These are phyloP conservation scores for Trichoderma oligosporum DNA, from an alignment of 2,329 filamentous ascomycete species.

Conservation along the genomic window DNA sequence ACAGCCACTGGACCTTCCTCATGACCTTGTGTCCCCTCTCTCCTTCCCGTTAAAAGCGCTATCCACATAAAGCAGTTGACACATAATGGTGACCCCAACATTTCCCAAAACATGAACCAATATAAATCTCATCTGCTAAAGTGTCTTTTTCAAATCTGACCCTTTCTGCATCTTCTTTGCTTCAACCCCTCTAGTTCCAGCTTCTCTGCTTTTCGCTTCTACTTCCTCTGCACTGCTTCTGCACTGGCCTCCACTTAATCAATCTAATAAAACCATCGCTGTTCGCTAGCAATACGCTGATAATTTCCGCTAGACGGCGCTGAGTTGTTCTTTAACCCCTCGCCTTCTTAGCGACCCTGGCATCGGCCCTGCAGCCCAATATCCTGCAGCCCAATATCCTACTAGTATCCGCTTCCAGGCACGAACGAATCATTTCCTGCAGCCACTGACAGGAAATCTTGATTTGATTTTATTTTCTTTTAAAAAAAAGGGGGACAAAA, in stretches of 20 bases:
- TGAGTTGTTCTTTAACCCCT: constrained; percentile 16
- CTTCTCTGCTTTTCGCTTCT: constrained; percentile 8
- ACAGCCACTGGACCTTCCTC: constrained; percentile 18
- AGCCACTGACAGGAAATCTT: constrained; percentile 5
- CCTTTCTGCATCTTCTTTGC: not conserved
- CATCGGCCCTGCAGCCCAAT: constrained; percentile 17
- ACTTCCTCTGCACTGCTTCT: constrained; percentile 6
- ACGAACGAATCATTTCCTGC: constrained; percentile 9
- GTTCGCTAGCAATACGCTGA: constrained; percentile 13
- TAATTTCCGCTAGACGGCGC: constrained; percentile 19
- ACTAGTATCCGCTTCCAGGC: constrained; percentile 18
- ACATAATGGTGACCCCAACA: constrained; percentile 11
- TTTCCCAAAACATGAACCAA: not conserved
- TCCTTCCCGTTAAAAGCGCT: constrained; percentile 12
- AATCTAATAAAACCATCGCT: constrained; percentile 9
- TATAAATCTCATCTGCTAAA: not conserved
- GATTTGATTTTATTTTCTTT: too few relatives aligned
- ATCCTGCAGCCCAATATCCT: constrained; percentile 8
- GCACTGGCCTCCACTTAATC: constrained; percentile 9
- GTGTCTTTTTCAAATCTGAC: not conserved
- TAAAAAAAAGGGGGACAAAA: not conserved
- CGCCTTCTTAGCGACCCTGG: constrained; percentile 6
- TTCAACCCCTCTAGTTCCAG: constrained; percentile 15
- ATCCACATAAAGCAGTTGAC: constrained; percentile 14
- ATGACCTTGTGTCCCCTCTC: constrained; percentile 14